Base-by-base conservation (phyloP, 192 early-diverging fungal genomes). In the Linnemannia zychae region DNA sequence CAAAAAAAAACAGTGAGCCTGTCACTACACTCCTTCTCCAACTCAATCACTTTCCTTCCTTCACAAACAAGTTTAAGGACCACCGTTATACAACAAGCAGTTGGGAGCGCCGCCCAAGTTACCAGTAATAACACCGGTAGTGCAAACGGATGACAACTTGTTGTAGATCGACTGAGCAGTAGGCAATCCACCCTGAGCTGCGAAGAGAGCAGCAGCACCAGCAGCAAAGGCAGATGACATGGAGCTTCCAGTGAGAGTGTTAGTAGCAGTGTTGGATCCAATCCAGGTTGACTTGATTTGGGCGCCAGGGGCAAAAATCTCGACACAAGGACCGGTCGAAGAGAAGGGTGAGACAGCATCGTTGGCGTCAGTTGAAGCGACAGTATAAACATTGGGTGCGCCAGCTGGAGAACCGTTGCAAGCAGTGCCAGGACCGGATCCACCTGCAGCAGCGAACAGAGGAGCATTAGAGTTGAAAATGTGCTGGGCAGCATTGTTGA, bases 161-260 rank as follows among this genome's bases (percentile, higher is more conserved):
- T 93, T 90, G 80, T 80, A 93, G 76, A 79, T 89, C 80, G 65
- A 78, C 76, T 80, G 78, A 22, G 71, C 48, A 20, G 36, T 65
- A 66, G 47, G 74, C 37, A 80, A 48, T 24, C 82, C 86, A 28
- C 88, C 80, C 38, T 88, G 89, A 60, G 84, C 80, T 40, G 79
- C 57, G 76, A 78, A 75, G 81, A 86, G 89, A 37, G 96, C 96
- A 48, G 96, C 89, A 70, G 96, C 92, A 47, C 97, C 97, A 70
- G 92, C 91, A 69, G 95, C 94, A 75, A 97, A 95, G 36, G 97
- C 97, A 71, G 93, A 91, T 77, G 97, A 95, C 95, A 97, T 97
- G 70, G 95, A 96, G 11, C 97, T 98, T 60, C 97, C 97, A 48
- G 96, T 97, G 88, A 97, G 96, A 69, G 92, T 93, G 92, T 97